Percentiles rank a stretch among this genome's conserved stretches.
These are phyloP conservation scores for Podaxis mareebaensis DNA, from an alignment of 768 basidiomycete species.

Conservation along the genomic window DNA sequence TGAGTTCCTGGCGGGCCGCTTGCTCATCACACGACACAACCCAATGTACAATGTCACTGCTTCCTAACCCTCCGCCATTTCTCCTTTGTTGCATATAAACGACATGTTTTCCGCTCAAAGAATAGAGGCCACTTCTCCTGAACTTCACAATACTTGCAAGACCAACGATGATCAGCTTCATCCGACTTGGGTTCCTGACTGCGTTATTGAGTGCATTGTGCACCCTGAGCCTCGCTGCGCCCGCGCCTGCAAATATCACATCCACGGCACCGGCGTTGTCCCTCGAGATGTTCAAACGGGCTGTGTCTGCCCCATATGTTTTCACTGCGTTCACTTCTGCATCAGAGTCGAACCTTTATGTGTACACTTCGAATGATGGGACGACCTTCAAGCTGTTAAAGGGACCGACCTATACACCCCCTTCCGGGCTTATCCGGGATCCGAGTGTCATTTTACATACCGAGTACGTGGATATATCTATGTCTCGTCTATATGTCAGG, in stretches of 20 bases:
- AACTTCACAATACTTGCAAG: not conserved
- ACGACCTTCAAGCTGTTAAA: constrained; percentile 32
- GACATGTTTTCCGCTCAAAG: not conserved
- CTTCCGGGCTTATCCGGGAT: constrained; percentile 35
- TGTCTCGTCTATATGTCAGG: not conserved
- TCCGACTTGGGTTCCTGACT: not conserved
- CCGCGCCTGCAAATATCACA: constrained; percentile 18
- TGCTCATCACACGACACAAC: constrained; percentile 6
- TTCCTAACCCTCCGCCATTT: constrained; percentile 14
- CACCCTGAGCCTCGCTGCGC: not conserved
- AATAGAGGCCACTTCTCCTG: not conserved
- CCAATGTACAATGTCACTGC: not conserved
- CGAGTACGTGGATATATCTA: constrained; percentile 25
- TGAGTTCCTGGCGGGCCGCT: constrained; percentile 1
- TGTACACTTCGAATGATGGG: constrained; percentile 34
- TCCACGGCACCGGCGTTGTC: constrained; percentile 28
- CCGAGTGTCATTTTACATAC: constrained; percentile 36
- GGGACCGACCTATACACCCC: constrained; percentile 36
- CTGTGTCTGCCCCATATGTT: constrained; percentile 31
- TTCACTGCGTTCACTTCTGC: constrained; percentile 35
- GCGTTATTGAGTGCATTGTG: not conserved
- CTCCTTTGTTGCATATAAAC: constrained; percentile 9
- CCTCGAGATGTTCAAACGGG: constrained; percentile 30
- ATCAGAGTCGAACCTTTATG: constrained; percentile 35
- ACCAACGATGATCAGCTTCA: not conserved